Conservation (phyloP, 371 early-diverging fungal genomes). For the Fennellomyces sp. region DNA sequence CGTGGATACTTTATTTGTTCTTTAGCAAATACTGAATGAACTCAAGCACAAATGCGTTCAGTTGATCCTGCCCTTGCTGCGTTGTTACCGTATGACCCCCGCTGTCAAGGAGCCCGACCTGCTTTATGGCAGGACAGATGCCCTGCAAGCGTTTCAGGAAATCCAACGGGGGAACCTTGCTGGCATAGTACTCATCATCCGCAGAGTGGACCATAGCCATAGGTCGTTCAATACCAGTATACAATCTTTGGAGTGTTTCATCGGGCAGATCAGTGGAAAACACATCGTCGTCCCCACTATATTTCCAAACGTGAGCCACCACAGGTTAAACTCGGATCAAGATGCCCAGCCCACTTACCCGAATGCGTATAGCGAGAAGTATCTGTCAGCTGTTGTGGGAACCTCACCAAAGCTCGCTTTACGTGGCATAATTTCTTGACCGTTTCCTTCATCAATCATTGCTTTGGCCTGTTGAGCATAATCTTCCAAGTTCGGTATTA, state of each 20-base stretch:
- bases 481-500: slow-evolving; percentile 25
- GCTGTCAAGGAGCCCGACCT: slow-evolving; percentile 30
- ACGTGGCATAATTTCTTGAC: slow-evolving; percentile 45
- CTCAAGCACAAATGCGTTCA: slow-evolving; percentile 14
- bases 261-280: slow-evolving; percentile 57
- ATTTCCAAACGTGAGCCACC: neutral
- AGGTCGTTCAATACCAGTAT: slow-evolving; percentile 37
- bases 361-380: slow-evolving; percentile 40
- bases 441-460: slow-evolving; percentile 41
- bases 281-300: slow-evolving; percentile 61
- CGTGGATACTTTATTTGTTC: no score
- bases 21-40: slow-evolving; percentile 5
- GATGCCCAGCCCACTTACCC: slow-evolving; percentile 26
- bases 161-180: slow-evolving; percentile 20
- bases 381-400: slow-evolving; percentile 54
- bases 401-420: slow-evolving; percentile 18
- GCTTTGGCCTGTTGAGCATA: slow-evolving; percentile 30
- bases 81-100: slow-evolving; percentile 50
- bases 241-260: slow-evolving; percentile 35
- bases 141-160: slow-evolving; percentile 31
- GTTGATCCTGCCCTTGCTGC: slow-evolving; percentile 23
- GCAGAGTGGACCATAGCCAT: slow-evolving; percentile 45
- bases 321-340: neutral
- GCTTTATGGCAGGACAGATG: slow-evolving; percentile 38
- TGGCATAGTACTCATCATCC: slow-evolving; percentile 49